Conservation (phyloP, 192 early-diverging fungal species). For the Phlyctochytrium bullatum region DNA sequence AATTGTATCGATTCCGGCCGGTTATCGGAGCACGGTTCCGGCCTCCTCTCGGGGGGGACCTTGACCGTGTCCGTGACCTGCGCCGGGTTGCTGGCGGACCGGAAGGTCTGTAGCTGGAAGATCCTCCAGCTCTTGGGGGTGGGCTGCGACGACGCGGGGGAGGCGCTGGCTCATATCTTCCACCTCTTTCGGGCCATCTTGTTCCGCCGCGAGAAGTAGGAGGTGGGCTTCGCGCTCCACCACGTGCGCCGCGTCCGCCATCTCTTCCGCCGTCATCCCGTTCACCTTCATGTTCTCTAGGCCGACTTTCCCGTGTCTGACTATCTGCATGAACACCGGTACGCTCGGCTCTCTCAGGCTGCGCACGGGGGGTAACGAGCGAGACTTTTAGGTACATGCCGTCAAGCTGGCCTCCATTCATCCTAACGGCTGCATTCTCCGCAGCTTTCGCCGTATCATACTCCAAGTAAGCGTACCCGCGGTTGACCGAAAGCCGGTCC, state of each 20-base stretch:
- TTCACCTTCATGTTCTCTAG: too few relatives aligned
- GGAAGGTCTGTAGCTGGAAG: not conserved
- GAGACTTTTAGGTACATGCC: constrained; percentile 1
- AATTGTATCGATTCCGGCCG: too few relatives aligned
- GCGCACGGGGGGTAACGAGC: not conserved
- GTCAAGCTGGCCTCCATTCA: constrained; percentile 8
- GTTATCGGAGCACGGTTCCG: too few relatives aligned
- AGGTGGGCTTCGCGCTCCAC: not conserved
- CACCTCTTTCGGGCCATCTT: not conserved
- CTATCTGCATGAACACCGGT: too few relatives aligned
- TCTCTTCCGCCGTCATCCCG: not conserved
- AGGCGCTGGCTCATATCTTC: not conserved
- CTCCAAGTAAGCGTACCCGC: not conserved
- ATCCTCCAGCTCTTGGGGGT: not conserved
- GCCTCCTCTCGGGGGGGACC: not conserved
- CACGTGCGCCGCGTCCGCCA: not conserved
- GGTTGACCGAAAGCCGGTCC: not conserved
- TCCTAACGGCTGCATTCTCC: not conserved
- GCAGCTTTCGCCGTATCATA: not conserved
- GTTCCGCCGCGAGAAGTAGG: too few relatives aligned
- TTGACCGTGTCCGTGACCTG: not conserved
- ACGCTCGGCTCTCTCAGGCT: too few relatives aligned
- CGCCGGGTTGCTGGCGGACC: not conserved
- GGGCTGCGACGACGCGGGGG: not conserved
- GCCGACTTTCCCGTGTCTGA: too few relatives aligned